Conservation (phyloP, 2,329 filamentous ascomycete genomes). For the Parastagonospora nodorum region DNA sequence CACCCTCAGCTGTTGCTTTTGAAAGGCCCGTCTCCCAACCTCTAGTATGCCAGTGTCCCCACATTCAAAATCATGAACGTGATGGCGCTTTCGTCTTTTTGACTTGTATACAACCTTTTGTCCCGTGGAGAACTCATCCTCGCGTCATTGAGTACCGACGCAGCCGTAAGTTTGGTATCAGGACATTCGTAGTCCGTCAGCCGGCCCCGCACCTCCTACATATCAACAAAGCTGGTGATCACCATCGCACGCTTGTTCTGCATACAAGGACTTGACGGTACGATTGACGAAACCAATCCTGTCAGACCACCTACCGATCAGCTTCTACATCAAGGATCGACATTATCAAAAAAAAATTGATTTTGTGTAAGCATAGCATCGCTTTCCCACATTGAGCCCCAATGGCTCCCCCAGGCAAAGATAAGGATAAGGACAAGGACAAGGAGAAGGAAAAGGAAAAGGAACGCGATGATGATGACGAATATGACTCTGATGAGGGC, state of each 20-base stretch:
- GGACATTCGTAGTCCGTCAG: constrained; percentile 25
- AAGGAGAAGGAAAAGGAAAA: too few species aligned
- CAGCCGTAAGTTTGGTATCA: constrained; percentile 13
- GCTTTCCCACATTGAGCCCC: constrained; percentile 11
- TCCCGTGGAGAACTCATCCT: constrained; percentile 2
- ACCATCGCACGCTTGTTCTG: constrained; percentile 12
- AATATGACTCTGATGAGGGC: too few species aligned
- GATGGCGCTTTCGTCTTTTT: neutral
- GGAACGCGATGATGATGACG: too few species aligned
- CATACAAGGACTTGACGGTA: constrained; percentile 2
- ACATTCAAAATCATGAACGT: constrained; percentile 3
- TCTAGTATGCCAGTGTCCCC: constrained; percentile 6
- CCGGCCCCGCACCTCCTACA: constrained; percentile 38
- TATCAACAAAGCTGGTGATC: constrained; percentile 25
- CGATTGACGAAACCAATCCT: constrained; percentile 9
- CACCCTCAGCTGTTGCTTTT: constrained; percentile 20
- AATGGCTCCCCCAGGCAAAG: constrained; percentile 21
- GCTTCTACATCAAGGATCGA: constrained; percentile 9
- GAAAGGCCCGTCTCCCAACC: constrained; percentile 11
- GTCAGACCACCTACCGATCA: constrained; percentile 11
- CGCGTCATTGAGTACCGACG: constrained; percentile 23
- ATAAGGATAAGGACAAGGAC: neutral
- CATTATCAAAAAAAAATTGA: neutral
- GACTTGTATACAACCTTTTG: neutral
- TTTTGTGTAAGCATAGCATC: constrained; percentile 20